These are phyloP conservation scores for Rhododendron molle DNA, from an alignment of 148 eudicot genomes.

Conservation along the genomic window DNA sequence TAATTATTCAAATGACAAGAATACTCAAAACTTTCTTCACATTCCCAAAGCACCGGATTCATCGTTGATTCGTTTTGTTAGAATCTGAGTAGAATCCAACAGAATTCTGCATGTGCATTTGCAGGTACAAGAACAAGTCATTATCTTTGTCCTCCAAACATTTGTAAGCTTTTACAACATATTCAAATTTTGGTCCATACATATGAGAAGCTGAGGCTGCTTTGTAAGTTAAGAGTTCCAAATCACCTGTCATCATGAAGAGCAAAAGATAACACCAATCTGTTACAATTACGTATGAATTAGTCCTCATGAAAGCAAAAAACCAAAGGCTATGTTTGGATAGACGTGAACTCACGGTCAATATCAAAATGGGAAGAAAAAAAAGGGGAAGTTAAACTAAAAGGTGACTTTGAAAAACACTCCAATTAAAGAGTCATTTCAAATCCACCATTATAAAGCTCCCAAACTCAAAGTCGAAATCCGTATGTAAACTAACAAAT, in stretches of 20 bases:
- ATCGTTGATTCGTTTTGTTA: conserved; percentile 12
- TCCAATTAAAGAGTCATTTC: background rate
- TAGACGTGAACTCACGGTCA: background rate
- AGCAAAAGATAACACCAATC: background rate
- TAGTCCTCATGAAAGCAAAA: background rate
- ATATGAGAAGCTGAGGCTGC: conserved; percentile 76
- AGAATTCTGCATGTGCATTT: conserved; percentile 39
- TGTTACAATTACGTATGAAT: background rate
- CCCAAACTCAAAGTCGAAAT: background rate
- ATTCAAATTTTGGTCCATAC: conserved; percentile 56
- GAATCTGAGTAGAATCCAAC: conserved; percentile 37
- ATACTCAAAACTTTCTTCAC: background rate
- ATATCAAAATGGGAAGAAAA: background rate
- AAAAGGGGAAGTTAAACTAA: background rate
- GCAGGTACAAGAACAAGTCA: conserved; percentile 29
- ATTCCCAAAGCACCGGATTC: background rate
- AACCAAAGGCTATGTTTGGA: background rate
- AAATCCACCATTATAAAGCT: background rate
- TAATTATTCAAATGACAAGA: background rate
- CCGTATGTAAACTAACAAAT: background rate
- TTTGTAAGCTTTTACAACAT: conserved; percentile 43
- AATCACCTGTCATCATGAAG: conserved; percentile 46
- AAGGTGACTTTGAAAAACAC: background rate
- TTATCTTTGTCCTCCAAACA: conserved; percentile 30
- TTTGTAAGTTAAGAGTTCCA: conserved; percentile 60